Conservation (phyloP, 1,139 yeast species). For the Pichia sp. region DNA sequence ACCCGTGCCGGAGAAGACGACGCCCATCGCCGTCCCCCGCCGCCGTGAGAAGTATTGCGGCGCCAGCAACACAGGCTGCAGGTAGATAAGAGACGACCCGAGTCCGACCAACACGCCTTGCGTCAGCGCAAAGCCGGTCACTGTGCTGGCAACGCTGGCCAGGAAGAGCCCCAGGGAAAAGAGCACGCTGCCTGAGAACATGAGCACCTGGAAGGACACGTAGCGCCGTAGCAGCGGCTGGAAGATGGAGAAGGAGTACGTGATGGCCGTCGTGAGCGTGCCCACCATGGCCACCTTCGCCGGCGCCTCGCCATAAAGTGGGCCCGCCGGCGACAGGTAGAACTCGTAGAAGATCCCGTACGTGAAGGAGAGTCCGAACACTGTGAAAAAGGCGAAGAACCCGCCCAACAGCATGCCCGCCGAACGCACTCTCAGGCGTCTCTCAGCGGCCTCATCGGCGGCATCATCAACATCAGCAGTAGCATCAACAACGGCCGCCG, state of each 20-base stretch:
- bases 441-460: too few relatives aligned
- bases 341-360: conserved; percentile 37
- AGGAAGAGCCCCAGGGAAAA: conserved; percentile 33
- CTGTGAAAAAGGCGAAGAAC: conserved; percentile 35
- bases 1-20: conserved; percentile 42
- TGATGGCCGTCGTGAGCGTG: conserved; percentile 32
- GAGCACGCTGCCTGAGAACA: conserved; percentile 27
- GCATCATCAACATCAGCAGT: too few relatives aligned
- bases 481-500: too few relatives aligned
- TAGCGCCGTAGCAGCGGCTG: conserved; percentile 1
- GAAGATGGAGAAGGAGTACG: conserved; percentile 26
- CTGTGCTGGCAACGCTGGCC: conserved; percentile 30
- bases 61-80: conserved; percentile 41
- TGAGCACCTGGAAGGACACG: not conserved
- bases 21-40: conserved; percentile 42
- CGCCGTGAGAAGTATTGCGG: conserved; percentile 38
- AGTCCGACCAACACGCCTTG: conserved; percentile 40
- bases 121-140: conserved; percentile 35
- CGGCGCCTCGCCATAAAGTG: conserved; percentile 28
- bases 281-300: conserved; percentile 36
- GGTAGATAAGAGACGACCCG: conserved; percentile 38
- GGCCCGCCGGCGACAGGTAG: conserved; percentile 33
- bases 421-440: conserved; percentile 28
- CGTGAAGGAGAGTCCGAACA: conserved; percentile 36
- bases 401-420: conserved; percentile 36